Evolutionary conservation across 495 filamentous ascomycete genomes (phyloP), one percentile per base, ranked within the genome.

Genomic region (Trichocladium uniseriatum): DNA sequence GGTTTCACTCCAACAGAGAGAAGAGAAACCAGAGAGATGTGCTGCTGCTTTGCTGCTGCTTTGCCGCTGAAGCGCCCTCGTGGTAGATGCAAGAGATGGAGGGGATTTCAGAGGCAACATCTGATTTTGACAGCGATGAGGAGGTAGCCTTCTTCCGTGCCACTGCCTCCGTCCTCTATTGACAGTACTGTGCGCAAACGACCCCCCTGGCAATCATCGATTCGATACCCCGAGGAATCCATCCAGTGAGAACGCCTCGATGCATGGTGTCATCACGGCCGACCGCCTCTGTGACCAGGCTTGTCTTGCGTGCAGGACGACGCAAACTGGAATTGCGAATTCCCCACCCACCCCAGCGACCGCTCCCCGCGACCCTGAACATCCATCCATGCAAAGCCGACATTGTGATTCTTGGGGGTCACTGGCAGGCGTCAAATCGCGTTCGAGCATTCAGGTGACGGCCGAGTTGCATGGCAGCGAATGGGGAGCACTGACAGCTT

Each of bases 281-380:
- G 52, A 41, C 52, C 35, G 40, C 41, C 38, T 38, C 28, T 54
- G 52, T 49, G 52, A 45, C 52, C 51, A 39, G 15, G 38, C 29
- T 38, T 15, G 38, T 3, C 45, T 44, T 45, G 39, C 24, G 10
- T 38, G 45, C 44, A 37, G 21, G 43, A 36, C n/a, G n/a, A 43
- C 45, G 27, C 51, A 31, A 49, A 43, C 37, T 47, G 51, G 51
- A 52, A 52, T 47, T 28, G 38, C 42, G 43, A 34, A 45, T 44
- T 38, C 32, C 40, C 6, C 40, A 24, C 29, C 31, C 32, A 16
- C 35, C 14, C 14, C 21, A 20, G 29, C 15, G 29, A 29, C 24
- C 22, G 16, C 24, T 29, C 32, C 22, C 24, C 27, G 15, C 11
- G 19, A 10, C 27, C 37, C 14, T 22, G 44, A 44, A 40, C 16